A percentile compares a stretch with the other conserved stretches of the same genome.
phyloP scores from a whole-genome alignment of 2,329 filamentous ascomycete species.

The Paecilomyces formosus region DNA sequence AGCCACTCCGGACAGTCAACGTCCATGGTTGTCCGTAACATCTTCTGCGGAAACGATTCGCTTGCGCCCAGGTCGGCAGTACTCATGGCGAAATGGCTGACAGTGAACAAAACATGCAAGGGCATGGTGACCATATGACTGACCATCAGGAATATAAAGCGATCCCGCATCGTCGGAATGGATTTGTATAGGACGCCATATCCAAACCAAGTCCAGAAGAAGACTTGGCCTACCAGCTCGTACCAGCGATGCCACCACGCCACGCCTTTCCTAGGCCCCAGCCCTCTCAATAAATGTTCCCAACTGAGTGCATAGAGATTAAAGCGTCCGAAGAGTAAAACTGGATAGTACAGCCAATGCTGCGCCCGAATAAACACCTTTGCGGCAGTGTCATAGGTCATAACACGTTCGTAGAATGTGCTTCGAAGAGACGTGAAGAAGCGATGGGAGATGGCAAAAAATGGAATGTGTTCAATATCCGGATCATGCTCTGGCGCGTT shows the following conservation, averaged over 20 bases:
- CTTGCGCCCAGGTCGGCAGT: slow-evolving; percentile 74
- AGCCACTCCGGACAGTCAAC: slow-evolving; percentile 82
- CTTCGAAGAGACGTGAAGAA: slow-evolving; percentile 67
- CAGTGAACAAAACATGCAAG: slow-evolving; percentile 80
- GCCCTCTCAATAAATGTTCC: slow-evolving; percentile 63
- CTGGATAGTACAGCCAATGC: slow-evolving; percentile 73
- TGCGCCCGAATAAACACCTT: slow-evolving; percentile 64
- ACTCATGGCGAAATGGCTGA: slow-evolving; percentile 91
- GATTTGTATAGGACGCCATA: slow-evolving; percentile 70
- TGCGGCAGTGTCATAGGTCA: slow-evolving; percentile 70
- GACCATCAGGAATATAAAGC: slow-evolving; percentile 68
- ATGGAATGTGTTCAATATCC: slow-evolving; percentile 85
- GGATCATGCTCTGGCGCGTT: slow-evolving; percentile 94
- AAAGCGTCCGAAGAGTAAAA: slow-evolving; percentile 75
- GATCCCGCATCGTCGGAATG: slow-evolving; percentile 62
- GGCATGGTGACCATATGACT: slow-evolving; percentile 76
- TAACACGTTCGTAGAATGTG: slow-evolving; percentile 74
- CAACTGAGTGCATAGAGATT: slow-evolving; percentile 80
- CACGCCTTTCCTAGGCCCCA: slow-evolving; percentile 65
- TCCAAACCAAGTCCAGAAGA: slow-evolving; percentile 84
- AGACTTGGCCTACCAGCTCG: slow-evolving; percentile 66
- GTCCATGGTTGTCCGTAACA: slow-evolving; percentile 91
- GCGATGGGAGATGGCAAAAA: slow-evolving; percentile 79
- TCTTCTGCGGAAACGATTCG: slow-evolving; percentile 83
- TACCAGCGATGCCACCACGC: slow-evolving; percentile 78